Evolutionary conservation across 2,329 filamentous ascomycete species (phyloP).

Genomic region (Fusarium sp.): DNA sequence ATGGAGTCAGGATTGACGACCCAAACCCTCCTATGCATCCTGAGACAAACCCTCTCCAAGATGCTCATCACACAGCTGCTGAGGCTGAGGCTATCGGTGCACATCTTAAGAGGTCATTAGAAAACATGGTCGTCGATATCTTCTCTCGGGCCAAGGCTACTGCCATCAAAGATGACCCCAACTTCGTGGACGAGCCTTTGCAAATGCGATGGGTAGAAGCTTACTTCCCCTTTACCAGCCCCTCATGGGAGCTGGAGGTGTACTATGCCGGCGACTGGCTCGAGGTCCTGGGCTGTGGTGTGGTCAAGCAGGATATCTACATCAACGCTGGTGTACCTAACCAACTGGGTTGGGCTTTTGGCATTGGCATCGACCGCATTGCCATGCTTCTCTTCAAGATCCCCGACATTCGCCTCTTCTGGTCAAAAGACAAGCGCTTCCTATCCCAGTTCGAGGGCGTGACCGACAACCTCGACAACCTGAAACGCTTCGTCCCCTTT

Average conservation of each 20-base stretch:
- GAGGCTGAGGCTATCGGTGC: constrained; percentile 84
- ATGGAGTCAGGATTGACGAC: constrained; percentile 82
- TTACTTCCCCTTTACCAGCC: constrained; percentile 96
- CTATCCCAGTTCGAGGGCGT: constrained; percentile 80
- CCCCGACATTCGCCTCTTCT: constrained; percentile 95
- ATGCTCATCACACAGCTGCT: constrained; percentile 70
- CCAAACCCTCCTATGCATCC: constrained; percentile 79
- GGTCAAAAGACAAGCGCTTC: constrained; percentile 87
- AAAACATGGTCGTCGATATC: constrained; percentile 88
- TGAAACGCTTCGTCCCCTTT: constrained; percentile 80
- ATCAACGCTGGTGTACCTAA: constrained; percentile 77
- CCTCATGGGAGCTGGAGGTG: constrained; percentile 95
- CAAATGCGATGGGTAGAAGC: constrained; percentile 94
- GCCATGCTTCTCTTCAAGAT: constrained; percentile 98
- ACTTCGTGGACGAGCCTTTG: constrained; percentile 72
- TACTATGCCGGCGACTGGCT: constrained; percentile 96
- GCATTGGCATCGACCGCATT: constrained; percentile 90
- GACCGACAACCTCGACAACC: constrained; percentile 55
- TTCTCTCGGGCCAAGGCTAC: constrained; percentile 80
- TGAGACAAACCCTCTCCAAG: constrained; percentile 84
- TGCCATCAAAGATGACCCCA: constrained; percentile 59
- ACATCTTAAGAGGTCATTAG: constrained; percentile 88
- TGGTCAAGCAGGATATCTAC: constrained; percentile 84
- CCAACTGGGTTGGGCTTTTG: constrained; percentile 93
- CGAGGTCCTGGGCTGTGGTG: constrained; percentile 91